Percentiles rank a stretch among this genome's conserved stretches.
Evolutionary conservation across 768 basidiomycete genomes (phyloP).

Genomic region (Leccinum longicurvipes): DNA sequence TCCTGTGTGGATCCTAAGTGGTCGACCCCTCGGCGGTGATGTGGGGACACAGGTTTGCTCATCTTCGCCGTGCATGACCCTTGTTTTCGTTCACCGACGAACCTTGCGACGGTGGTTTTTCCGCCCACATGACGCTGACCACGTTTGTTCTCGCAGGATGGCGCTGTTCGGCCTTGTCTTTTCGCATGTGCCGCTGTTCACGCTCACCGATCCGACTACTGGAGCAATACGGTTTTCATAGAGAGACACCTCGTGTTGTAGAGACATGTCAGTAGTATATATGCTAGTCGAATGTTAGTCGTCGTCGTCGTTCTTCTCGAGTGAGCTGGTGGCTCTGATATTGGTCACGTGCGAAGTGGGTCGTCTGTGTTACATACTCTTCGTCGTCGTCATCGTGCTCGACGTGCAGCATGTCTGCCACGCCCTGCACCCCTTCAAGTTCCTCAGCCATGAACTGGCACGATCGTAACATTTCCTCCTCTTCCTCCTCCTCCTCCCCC

Average conservation of each 20-base stretch:
- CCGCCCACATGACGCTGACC: slow-evolving; percentile 23
- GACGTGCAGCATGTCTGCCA: slow-evolving; percentile 32
- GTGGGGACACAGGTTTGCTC: slow-evolving; percentile 18
- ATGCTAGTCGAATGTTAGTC: slow-evolving; percentile 2
- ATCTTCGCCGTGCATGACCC: slow-evolving; percentile 12
- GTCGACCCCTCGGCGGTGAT: slow-evolving; percentile 8
- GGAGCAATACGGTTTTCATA: slow-evolving; percentile 32
- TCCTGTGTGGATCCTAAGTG: slow-evolving; percentile 13
- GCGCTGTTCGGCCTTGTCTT: slow-evolving; percentile 31
- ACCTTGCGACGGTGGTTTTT: slow-evolving; percentile 5
- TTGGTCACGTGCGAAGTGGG: slow-evolving; percentile 29
- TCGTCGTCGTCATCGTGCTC: not conserved
- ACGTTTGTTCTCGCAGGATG: slow-evolving; percentile 32
- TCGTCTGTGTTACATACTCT: slow-evolving; percentile 1
- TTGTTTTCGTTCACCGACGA: slow-evolving; percentile 24
- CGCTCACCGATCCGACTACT: slow-evolving; percentile 31
- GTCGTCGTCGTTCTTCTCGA: not conserved
- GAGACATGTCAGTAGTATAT: slow-evolving; percentile 11
- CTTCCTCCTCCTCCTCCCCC: slow-evolving; percentile 2
- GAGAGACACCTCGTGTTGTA: slow-evolving; percentile 18
- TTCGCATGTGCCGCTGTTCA: slow-evolving; percentile 32
- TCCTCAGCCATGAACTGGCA: not conserved
- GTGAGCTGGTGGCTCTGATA: slow-evolving; percentile 5
- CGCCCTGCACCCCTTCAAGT: slow-evolving; percentile 25
- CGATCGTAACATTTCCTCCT: not conserved